Conservation (phyloP, 768 basidiomycete genomes). For the Neoboletus brunneissimus region DNA sequence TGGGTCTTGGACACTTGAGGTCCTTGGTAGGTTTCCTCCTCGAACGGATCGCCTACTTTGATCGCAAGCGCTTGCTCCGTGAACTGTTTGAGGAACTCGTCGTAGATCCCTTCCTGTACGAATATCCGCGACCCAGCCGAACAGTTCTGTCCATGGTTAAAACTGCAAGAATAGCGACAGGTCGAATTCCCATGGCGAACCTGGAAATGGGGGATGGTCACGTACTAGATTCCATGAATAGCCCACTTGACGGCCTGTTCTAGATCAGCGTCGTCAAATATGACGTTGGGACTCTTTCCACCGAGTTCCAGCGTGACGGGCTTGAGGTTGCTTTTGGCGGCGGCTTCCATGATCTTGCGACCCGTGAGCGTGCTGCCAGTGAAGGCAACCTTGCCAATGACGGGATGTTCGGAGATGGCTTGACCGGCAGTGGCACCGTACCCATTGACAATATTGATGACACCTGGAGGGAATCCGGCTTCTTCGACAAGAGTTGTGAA, state of each 20-base stretch:
- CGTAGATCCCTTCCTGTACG: slow-evolving; percentile 6
- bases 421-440: slow-evolving; percentile 8
- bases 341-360: slow-evolving; percentile 13
- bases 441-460: slow-evolving; percentile 7
- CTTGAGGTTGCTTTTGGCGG: slow-evolving; percentile 13
- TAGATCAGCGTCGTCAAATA: slow-evolving; percentile 11
- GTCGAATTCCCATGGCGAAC: background rate
- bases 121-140: slow-evolving; percentile 12
- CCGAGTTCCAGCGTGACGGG: slow-evolving; percentile 11
- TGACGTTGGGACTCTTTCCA: slow-evolving; percentile 12
- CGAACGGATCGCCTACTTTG: slow-evolving; percentile 8
- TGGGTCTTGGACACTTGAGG: slow-evolving; percentile 12
- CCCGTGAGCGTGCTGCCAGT: slow-evolving; percentile 10
- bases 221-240: slow-evolving; percentile 8
- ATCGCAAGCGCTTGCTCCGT: slow-evolving; percentile 6
- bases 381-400: slow-evolving; percentile 8
- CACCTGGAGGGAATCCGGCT: slow-evolving; percentile 9
- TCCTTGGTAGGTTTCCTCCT: slow-evolving; percentile 5
- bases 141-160: slow-evolving; percentile 10
- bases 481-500: slow-evolving; percentile 3
- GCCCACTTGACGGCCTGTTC: slow-evolving; percentile 15
- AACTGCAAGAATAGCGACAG: background rate
- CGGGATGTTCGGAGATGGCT: slow-evolving; percentile 9
- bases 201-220: background rate
- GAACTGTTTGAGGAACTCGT: background rate